A percentile compares a stretch with the other conserved stretches of the same genome.
Evolutionary conservation across 192 early-diverging fungal species (phyloP).

Genomic region (Mortierella claussenii): DNA sequence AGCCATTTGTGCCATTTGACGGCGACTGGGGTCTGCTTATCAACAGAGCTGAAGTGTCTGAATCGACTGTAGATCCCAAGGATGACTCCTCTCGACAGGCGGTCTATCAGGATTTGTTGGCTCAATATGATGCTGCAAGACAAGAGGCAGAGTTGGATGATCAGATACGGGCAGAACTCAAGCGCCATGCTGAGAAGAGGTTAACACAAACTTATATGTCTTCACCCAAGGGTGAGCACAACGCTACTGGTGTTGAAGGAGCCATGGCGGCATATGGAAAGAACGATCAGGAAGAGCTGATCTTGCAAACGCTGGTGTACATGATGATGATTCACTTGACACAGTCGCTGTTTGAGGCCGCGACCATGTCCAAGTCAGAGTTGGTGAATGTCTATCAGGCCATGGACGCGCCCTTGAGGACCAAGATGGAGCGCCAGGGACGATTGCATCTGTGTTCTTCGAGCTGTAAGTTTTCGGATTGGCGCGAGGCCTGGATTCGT

Average conservation of each 20-base stretch:
- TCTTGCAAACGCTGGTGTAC: constrained; percentile 21
- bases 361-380: constrained; percentile 31
- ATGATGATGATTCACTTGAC: constrained; percentile 43
- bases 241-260: background rate
- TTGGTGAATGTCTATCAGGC: constrained; percentile 24
- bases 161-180: constrained; percentile 20
- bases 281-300: constrained; percentile 3
- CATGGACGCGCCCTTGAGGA: constrained; percentile 28
- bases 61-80: constrained; percentile 20
- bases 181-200: constrained; percentile 5
- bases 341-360: constrained; percentile 22
- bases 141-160: constrained; percentile 17
- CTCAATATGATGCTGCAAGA: constrained; percentile 23
- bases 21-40: constrained; percentile 33
- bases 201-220: constrained; percentile 23
- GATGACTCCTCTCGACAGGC: background rate
- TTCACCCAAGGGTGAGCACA: constrained; percentile 13
- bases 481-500: constrained; percentile 43
- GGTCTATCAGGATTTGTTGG: constrained; percentile 6
- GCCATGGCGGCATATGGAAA: background rate
- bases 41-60: constrained; percentile 31
- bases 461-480: constrained; percentile 10
- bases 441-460: background rate
- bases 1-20: constrained; percentile 39
- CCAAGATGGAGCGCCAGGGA: constrained; percentile 19